Evolutionary conservation across 805 yeast species (phyloP).

Genomic region (Nematodospora valgi): DNA sequence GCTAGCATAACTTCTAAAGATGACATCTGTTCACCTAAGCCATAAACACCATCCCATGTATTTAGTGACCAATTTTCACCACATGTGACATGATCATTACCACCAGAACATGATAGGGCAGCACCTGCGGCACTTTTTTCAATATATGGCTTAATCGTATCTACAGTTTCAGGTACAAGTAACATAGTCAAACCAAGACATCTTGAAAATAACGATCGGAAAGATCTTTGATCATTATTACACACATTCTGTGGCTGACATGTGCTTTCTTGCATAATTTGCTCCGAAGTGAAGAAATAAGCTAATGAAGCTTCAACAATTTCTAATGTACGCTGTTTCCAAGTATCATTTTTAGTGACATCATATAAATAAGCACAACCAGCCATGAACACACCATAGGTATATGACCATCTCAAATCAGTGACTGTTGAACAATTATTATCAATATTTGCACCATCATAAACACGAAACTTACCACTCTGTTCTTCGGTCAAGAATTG

Average conservation of each 20-base stretch:
- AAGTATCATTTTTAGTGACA: constrained; percentile 46
- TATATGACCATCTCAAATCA: constrained; percentile 61
- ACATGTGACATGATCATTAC: constrained; percentile 82
- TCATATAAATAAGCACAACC: constrained; percentile 72
- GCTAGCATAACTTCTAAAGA: constrained; percentile 64
- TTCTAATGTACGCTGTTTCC: constrained; percentile 39
- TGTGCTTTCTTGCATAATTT: constrained; percentile 58
- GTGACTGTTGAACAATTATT: constrained; percentile 48
- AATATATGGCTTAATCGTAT: constrained; percentile 38
- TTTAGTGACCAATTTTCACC: constrained; percentile 65
- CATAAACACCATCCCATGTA: constrained; percentile 66
- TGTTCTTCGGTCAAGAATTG: constrained; percentile 19
- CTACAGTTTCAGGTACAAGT: constrained; percentile 49
- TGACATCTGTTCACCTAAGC: constrained; percentile 81
- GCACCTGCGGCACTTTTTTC: constrained; percentile 64
- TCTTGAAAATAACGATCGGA: constrained; percentile 67
- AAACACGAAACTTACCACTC: constrained; percentile 31
- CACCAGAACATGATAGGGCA: constrained; percentile 78
- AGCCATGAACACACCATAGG: constrained; percentile 62
- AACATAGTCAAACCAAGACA: constrained; percentile 56
- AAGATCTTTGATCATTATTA: constrained; percentile 74
- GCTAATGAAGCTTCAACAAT: constrained; percentile 33
- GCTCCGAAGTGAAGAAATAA: constrained; percentile 40
- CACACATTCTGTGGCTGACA: constrained; percentile 55
- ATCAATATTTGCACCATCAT: constrained; percentile 56